Percentiles rank a stretch among this genome's conserved stretches.
phyloP scores from a whole-genome alignment of 1,139 yeast species.

The Candida tropicalis region DNA sequence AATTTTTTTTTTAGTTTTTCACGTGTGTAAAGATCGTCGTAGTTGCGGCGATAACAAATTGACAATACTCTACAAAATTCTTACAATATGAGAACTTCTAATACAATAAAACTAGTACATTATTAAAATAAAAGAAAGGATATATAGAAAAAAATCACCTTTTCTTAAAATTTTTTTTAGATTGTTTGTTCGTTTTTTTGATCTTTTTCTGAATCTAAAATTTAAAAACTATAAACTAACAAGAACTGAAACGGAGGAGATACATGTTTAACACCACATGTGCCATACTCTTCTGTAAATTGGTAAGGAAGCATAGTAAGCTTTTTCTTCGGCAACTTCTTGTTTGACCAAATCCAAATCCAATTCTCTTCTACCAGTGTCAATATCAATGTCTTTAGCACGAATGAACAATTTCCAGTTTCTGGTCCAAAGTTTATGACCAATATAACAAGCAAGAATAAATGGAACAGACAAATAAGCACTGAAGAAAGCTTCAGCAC shows the following conservation, averaged over 20 bases:
- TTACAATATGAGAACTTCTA: too few relatives aligned
- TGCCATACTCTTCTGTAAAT: constrained; percentile 52
- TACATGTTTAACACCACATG: constrained; percentile 53
- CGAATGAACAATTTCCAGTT: constrained; percentile 52
- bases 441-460: constrained; percentile 55
- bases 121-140: too few relatives aligned
- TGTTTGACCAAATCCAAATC: constrained; percentile 67
- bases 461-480: constrained; percentile 67
- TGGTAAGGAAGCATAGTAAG: constrained; percentile 52
- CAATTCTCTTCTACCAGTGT: constrained; percentile 68
- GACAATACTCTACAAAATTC: too few relatives aligned
- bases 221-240: neutral
- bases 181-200: too few relatives aligned
- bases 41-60: too few relatives aligned
- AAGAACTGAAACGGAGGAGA: neutral
- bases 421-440: constrained; percentile 58
- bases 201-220: neutral
- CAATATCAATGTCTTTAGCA: constrained; percentile 61
- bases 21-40: too few relatives aligned
- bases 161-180: too few relatives aligned
- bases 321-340: constrained; percentile 66
- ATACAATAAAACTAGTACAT: too few relatives aligned
- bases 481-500: constrained; percentile 60
- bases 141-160: too few relatives aligned
- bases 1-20: too few relatives aligned